Conservation (phyloP, 2,329 filamentous ascomycete genomes). For the Nigrograna mackinnonii region DNA sequence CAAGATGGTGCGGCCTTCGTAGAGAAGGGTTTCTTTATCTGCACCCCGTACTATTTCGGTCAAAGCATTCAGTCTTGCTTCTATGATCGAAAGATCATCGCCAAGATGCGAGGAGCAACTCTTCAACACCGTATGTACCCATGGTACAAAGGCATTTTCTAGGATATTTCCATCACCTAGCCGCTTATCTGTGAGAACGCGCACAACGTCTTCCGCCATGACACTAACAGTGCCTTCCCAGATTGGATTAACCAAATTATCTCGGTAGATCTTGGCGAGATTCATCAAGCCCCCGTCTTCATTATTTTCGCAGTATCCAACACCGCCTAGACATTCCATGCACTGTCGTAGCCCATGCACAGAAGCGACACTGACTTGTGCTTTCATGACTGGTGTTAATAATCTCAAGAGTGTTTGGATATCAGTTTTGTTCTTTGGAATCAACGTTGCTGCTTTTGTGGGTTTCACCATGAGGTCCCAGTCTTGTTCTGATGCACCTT, state of each 20-base stretch:
- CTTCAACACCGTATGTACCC: slow-evolving; percentile 15
- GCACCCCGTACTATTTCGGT: slow-evolving; percentile 5
- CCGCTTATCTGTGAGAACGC: slow-evolving; percentile 44
- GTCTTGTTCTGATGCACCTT: slow-evolving; percentile 58
- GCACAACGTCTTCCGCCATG: slow-evolving; percentile 58
- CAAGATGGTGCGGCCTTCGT: slow-evolving; percentile 27
- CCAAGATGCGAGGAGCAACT: slow-evolving; percentile 9
- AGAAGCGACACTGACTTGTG: slow-evolving; percentile 25
- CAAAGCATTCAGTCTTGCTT: slow-evolving; percentile 14
- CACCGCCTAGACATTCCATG: slow-evolving; percentile 69
- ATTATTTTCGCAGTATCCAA: slow-evolving; percentile 67
- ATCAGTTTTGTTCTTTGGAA: slow-evolving; percentile 20
- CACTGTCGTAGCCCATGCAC: slow-evolving; percentile 55
- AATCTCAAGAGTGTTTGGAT: slow-evolving; percentile 21
- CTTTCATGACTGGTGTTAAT: slow-evolving; percentile 29
- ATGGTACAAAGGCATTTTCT: slow-evolving; percentile 19
- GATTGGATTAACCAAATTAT: slow-evolving; percentile 66
- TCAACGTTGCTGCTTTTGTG: slow-evolving; percentile 20
- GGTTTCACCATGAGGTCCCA: slow-evolving; percentile 24
- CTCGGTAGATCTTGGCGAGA: slow-evolving; percentile 67
- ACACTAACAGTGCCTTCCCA: slow-evolving; percentile 78
- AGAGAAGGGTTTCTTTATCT: slow-evolving; percentile 25
- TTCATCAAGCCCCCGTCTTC: slow-evolving; percentile 64
- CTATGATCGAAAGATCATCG: slow-evolving; percentile 11
- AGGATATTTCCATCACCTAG: slow-evolving; percentile 26